Conservation (phyloP, 2,329 filamentous ascomycete species). For the Monilinia fructicola region DNA sequence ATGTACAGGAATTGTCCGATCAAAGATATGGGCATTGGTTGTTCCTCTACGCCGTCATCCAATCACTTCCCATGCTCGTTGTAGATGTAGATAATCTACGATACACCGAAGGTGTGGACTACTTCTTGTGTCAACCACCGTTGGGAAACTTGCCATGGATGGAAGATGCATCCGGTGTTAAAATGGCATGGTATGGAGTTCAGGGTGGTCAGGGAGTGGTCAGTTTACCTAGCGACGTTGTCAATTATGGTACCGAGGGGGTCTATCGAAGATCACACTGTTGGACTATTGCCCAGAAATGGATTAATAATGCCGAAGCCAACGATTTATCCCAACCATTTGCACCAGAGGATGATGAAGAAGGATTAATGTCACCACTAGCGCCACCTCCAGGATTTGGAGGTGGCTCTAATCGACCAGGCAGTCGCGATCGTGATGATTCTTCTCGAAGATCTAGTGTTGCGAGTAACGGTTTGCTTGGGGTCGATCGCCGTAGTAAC, state of each 20-base stretch:
- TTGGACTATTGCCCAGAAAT: constrained; percentile 63
- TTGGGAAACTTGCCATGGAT: constrained; percentile 73
- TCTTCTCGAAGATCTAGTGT: constrained; percentile 22
- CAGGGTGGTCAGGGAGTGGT: constrained; percentile 65
- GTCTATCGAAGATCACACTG: constrained; percentile 69
- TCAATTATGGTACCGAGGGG: constrained; percentile 63
- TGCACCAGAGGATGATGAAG: not conserved
- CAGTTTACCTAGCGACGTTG: constrained; percentile 60
- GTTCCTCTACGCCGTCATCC: constrained; percentile 75
- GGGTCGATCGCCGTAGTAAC: constrained; percentile 4
- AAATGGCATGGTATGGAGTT: constrained; percentile 72
- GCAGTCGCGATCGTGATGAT: constrained; percentile 26
- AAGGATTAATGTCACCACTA: constrained; percentile 29
- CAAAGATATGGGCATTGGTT: constrained; percentile 77
- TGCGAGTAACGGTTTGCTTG: constrained; percentile 15
- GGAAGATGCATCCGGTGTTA: constrained; percentile 57
- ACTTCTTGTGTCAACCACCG: constrained; percentile 77
- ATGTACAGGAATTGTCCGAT: constrained; percentile 65
- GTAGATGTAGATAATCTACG: constrained; percentile 71
- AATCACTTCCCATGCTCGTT: constrained; percentile 74
- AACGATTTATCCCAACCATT: constrained; percentile 1
- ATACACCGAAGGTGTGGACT: constrained; percentile 71
- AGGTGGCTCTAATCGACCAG: constrained; percentile 29
- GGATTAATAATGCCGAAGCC: constrained; percentile 42
- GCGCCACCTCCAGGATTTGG: constrained; percentile 37